Evolutionary conservation across 495 filamentous ascomycete species (phyloP), one percentile per base, ranked within the genome.

Genomic region (Sphaerosporella brunnea): DNA sequence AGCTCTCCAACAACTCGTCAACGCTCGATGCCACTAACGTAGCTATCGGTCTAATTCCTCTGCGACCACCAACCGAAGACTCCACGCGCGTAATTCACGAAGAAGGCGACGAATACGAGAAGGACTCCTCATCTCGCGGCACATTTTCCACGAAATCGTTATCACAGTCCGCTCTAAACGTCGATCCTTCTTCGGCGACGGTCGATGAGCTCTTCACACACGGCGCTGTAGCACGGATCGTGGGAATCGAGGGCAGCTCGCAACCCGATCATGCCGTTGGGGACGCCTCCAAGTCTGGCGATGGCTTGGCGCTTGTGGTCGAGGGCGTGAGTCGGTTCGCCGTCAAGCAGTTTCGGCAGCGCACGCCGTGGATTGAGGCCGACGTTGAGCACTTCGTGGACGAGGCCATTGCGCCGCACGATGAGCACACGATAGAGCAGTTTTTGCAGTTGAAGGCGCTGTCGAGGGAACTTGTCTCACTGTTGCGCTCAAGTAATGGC

Each of bases 301-400:
- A 53, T 8, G 58, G 54, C 3, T 53, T 60, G 48, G 77, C 75
- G 41, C 60, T 99, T 42, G 68, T 94, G 1, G 83, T 99, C 8
- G 84, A 95, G 56, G 92, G 92, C 18, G 63, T 84, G 13, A 73
- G 75, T 45, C 71, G 92, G 26, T 78, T 96, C 39, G 72, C 73
- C 40, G 65, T 94, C 8, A 79, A 80, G 39, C 79, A 78, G 54
- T 63, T 93, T 37, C 67, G 74, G 23, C 77, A 81, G 54, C 82
- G 92, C 44, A 76, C 78, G 39, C 82, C 84, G 2, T 96, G 78
- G 61, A 82, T 95, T 51, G 85, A 93, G 63, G 88, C 75, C 10
- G 78, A 75, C 51, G 76, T 92, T 0, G 54, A 60, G 16, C 61
- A 63, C 28, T 61, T 66, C n/a, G 28, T 53, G 28, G 65, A 68